Base-by-base conservation (phyloP, 2,329 filamentous ascomycete genomes). In the Cytospora paraplurivora region DNA sequence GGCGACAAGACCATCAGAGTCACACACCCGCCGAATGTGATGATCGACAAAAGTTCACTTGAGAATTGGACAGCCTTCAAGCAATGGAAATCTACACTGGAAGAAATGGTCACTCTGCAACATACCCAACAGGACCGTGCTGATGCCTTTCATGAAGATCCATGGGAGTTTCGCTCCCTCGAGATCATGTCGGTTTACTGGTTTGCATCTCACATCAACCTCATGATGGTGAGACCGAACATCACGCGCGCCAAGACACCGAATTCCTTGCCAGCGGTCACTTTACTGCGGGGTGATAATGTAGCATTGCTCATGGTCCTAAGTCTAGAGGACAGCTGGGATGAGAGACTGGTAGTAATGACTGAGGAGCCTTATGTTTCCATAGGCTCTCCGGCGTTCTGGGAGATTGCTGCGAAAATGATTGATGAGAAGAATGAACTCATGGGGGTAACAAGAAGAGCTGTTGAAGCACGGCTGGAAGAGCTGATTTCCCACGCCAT, bases 361-460 rank as follows among this genome's bases (percentile, higher is more conserved):
- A 87, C 85, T 0, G 79, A 87, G 32, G 85, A 88, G 72, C 82
- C 85, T 19, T 81, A 85, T 47, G 71, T 86, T 5, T 77, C 85
- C 0, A 83, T 77, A 0, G 83, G 82, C 0, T 83, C 81, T 13
- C 71, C 87, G 2, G 77, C 76, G n/a, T 85, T 88, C 64, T 78
- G 82, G 0, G 85, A 88, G 71, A 69, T 88, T 10, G 85, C 85
- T 0, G 85, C 85, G 0, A 85, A 85, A 2, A 88, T 88, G 85
- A 82, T 88, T 0, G 81, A 82, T 35, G 80, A 82, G 27, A 74
- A 73, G 12, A 82, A 81, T 0, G 80, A 76, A 32, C 87, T 88
- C 70, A 77, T 77, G 11, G 85, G 85, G 19, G 77, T 79, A 0
- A 85, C 85, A 2, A 85, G 85, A 2, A 80, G 78, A 68, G 86